Evolutionary conservation across 352 stramenopile genomes (phyloP).

Genomic region (Globisporangium irregulare): DNA sequence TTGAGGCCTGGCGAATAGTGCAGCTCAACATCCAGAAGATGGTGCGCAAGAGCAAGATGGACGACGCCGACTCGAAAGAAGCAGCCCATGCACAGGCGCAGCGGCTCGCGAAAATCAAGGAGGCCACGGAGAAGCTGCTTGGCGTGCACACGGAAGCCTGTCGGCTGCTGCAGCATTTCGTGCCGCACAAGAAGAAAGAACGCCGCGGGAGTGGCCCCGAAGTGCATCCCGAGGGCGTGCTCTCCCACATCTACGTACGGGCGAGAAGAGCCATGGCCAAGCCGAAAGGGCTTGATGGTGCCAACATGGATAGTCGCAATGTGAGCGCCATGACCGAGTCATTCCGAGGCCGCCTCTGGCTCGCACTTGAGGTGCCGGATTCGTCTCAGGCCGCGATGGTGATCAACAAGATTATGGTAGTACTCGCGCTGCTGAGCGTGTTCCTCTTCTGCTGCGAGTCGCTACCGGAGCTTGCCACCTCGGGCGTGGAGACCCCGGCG

Average conservation of each 20-base stretch:
- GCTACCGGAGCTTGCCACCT: constrained; percentile 53
- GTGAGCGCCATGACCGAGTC: constrained; percentile 22
- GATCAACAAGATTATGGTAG: constrained; percentile 64
- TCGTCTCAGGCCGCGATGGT: constrained; percentile 39
- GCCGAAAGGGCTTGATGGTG: neutral
- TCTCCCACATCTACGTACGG: constrained; percentile 48
- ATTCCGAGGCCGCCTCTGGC: constrained; percentile 43
- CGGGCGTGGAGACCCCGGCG: constrained; percentile 34
- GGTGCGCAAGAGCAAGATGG: constrained; percentile 18
- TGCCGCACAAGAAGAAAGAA: constrained; percentile 46
- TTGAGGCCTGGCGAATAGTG: constrained; percentile 43
- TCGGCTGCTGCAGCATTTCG: constrained; percentile 40
- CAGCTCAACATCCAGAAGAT: constrained; percentile 43
- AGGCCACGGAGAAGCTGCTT: constrained; percentile 36
- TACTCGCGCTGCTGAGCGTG: constrained; percentile 53
- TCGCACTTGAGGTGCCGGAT: constrained; percentile 59
- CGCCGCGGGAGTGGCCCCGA: neutral
- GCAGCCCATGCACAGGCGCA: constrained; percentile 30
- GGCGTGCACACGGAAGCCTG: constrained; percentile 39
- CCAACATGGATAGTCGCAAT: constrained; percentile 11
- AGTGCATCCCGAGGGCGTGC: constrained; percentile 22
- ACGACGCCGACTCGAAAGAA: constrained; percentile 21
- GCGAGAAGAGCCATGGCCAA: constrained; percentile 22
- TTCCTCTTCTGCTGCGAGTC: constrained; percentile 74
- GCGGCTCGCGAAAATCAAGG: constrained; percentile 44